A percentile compares a stretch with the other conserved stretches of the same genome.
Conservation (phyloP, 306 rosid genomes). For the Luffa acutangula region DNA sequence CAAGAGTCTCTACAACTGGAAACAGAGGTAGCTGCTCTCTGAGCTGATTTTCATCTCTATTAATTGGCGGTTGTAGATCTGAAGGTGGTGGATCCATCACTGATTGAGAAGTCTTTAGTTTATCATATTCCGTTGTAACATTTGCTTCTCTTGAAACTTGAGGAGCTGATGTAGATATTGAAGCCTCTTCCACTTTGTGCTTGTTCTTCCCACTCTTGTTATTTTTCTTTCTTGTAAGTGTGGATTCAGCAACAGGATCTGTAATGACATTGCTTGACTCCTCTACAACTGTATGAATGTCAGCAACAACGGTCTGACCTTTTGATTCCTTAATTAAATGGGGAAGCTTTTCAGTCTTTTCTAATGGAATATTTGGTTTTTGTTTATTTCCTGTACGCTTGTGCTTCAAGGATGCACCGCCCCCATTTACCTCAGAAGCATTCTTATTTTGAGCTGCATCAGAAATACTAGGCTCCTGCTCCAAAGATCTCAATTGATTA, state of each 20-base stretch:
- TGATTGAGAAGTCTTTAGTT: constrained; percentile 32
- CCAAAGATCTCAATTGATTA: constrained; percentile 28
- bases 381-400: constrained; percentile 49
- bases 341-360: constrained; percentile 31
- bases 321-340: constrained; percentile 20
- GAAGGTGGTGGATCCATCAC: constrained; percentile 37
- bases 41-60: constrained; percentile 35
- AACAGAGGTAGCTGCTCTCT: constrained; percentile 32
- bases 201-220: constrained; percentile 50
- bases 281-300: constrained; percentile 26
- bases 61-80: constrained; percentile 26
- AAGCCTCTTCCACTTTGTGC: constrained; percentile 44
- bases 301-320: constrained; percentile 24
- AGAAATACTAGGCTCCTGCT: constrained; percentile 34
- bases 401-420: constrained; percentile 40
- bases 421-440: constrained; percentile 37
- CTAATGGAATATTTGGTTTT: constrained; percentile 39
- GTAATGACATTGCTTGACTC: constrained; percentile 25
- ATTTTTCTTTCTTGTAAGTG: constrained; percentile 52
- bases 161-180: constrained; percentile 20
- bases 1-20: constrained; percentile 47
- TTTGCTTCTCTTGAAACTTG: constrained; percentile 33
- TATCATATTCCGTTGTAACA: constrained; percentile 34
- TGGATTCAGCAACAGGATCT: constrained; percentile 28
- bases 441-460: constrained; percentile 20